Evolutionary conservation across 2,329 filamentous ascomycete genomes (phyloP).

Genomic region (Colletotrichum sp.): DNA sequence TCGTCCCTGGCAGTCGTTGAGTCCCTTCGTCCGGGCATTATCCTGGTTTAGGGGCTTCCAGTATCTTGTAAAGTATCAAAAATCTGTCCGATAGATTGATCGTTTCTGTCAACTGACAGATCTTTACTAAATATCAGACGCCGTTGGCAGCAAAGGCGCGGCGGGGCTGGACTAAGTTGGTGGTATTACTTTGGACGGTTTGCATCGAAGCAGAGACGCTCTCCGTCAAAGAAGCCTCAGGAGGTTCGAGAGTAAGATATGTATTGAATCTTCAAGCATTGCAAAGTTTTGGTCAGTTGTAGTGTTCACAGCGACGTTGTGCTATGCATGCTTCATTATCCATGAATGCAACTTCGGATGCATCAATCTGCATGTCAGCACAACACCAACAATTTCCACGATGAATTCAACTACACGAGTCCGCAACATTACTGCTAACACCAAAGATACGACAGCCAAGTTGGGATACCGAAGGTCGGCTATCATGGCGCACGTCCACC

Average conservation of each 20-base stretch:
- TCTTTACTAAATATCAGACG: background rate
- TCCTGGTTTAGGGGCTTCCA: background rate
- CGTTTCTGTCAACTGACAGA: background rate
- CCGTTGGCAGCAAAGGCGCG: background rate
- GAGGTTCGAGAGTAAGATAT: background rate
- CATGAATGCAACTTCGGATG: background rate
- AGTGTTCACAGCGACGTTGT: background rate
- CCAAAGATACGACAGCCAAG: background rate
- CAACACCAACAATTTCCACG: background rate
- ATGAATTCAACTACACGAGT: background rate
- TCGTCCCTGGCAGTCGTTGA: background rate
- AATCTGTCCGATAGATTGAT: background rate
- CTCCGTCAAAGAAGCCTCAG: background rate
- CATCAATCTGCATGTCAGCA: background rate
- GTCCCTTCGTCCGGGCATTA: background rate
- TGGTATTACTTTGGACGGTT: rapidly evolving
- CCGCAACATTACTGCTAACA: background rate
- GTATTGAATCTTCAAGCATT: background rate
- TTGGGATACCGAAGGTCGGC: background rate
- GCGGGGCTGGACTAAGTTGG: rapidly evolving
- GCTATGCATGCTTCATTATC: background rate
- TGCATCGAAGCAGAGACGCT: background rate
- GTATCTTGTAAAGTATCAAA: background rate
- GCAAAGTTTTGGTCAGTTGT: rapidly evolving
- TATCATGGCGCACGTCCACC: background rate